Conservation (phyloP, 2,329 filamentous ascomycete species). For the Aspergillus pseudonomiae region DNA sequence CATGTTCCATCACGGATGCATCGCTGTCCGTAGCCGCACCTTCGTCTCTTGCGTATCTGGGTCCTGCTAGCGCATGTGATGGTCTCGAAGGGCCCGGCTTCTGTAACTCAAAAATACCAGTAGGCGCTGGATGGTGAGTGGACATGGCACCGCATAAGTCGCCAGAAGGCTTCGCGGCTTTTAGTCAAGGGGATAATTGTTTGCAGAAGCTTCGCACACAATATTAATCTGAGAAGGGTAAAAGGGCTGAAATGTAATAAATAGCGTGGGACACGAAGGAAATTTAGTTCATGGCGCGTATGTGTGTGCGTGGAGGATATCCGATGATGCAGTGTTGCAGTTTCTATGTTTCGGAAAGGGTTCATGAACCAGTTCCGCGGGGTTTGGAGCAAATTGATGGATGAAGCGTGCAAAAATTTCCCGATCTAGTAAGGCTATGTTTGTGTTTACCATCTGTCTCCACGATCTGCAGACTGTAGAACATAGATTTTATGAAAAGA, state of each 20-base stretch:
- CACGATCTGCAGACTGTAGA: neutral
- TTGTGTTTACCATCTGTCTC: constrained; percentile 3
- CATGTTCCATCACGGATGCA: constrained; percentile 11
- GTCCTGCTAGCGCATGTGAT: constrained; percentile 13
- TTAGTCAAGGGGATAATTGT: neutral
- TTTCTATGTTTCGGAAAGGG: neutral
- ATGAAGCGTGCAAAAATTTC: neutral
- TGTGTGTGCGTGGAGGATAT: neutral
- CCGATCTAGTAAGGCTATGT: neutral
- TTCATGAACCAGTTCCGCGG: neutral
- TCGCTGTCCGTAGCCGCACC: constrained; percentile 21
- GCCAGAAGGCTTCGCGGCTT: neutral
- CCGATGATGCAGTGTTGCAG: constrained; percentile 5
- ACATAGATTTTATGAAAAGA: neutral
- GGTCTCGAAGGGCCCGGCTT: constrained; percentile 20
- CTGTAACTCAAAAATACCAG: constrained; percentile 30
- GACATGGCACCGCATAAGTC: constrained; percentile 27
- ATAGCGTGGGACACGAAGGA: constrained; percentile 1
- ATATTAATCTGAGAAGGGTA: neutral
- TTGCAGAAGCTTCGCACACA: neutral
- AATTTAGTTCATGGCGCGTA: constrained; percentile 1
- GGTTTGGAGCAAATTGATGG: neutral
- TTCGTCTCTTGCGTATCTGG: constrained; percentile 23
- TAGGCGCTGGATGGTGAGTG: constrained; percentile 24
- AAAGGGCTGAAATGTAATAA: neutral